Base-by-base conservation (phyloP, 345 rosid genomes). In the Arabidopsis suecica region DNA sequence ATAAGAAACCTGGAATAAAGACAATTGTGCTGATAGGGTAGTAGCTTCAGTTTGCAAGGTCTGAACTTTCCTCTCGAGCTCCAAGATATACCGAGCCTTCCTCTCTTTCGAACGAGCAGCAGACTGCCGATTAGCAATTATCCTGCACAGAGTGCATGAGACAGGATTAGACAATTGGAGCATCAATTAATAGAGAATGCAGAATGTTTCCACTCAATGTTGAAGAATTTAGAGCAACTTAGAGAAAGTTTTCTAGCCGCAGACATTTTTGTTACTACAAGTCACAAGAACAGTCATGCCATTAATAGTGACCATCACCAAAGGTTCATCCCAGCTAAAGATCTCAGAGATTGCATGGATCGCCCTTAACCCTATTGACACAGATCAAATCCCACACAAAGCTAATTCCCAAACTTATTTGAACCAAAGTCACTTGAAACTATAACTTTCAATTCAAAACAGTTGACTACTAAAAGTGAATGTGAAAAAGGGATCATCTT, bases 31-130 rank as follows among this genome's bases (percentile, higher is more conserved):
- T 68, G 96, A 89, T 40, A 91, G 91, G 53, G 97, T 89, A 60
- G 98, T 91, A 48, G 96, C 96, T 87, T 93, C 97, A 14, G 93
- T 89, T 81, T 91, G 96, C 75, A 91, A 89, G 13, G 93, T 86
- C 78, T 89, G 93, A 47, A 93, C 93, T 82, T 91, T 91, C 68
- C 89, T 83, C 88, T 91, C 96, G 1, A 93, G 91, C 72, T 93
- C 96, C 58, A 82, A 65, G 12, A 91, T 89, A 69, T 93, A 91
- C 25, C 88, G 86, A 9, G 92, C 93, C 76, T 93, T 91, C 69
- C 97, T 86, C 84, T 93, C 97, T 75, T 91, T 93, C 7, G 96
- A 91, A 45, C 98, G 90, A 74, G 98, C 89, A 73, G 98, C 97
- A 56, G 97, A 91, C 72, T 89, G 97, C 63, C 97, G 85, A 71